These are phyloP conservation scores for Vigna trinervia DNA, from an alignment of 306 rosid genomes.

Conservation along the genomic window DNA sequence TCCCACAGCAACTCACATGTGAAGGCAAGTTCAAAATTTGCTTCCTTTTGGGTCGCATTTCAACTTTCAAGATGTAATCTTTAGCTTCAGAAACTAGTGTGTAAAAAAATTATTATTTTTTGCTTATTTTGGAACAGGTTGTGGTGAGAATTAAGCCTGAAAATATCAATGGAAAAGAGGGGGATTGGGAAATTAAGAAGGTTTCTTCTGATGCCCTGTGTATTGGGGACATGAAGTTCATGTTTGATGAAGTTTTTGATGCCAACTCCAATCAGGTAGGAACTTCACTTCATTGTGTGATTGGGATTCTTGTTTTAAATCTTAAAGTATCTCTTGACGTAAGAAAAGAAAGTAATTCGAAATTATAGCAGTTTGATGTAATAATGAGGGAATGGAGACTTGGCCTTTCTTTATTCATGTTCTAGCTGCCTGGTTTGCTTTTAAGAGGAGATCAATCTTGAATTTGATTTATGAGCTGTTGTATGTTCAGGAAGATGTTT, in stretches of 20 bases:
- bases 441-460: background rate
- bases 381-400: conserved; percentile 11
- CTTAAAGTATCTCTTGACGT: background rate
- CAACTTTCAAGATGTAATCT: background rate
- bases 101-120: background rate
- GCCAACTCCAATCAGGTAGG: conserved; percentile 78
- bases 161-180: conserved; percentile 49
- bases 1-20: conserved; percentile 48
- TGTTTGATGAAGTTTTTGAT: conserved; percentile 74
- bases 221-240: conserved; percentile 61
- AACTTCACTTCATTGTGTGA: background rate
- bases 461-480: conserved; percentile 39
- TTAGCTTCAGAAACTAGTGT: background rate
- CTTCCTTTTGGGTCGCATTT: background rate
- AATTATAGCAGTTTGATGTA: background rate
- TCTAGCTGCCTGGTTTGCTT: conserved; percentile 4
- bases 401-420: conserved; percentile 1
- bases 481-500: conserved; percentile 79
- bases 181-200: conserved; percentile 59
- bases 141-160: conserved; percentile 79
- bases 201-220: conserved; percentile 62
- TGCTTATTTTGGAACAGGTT: conserved; percentile 56
- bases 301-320: conserved; percentile 10
- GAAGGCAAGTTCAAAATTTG: conserved; percentile 51
- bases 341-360: background rate